Evolutionary conservation across 495 filamentous ascomycete species (phyloP), one percentile per base, ranked within the genome.

Genomic region (Amorphotheca resinae): DNA sequence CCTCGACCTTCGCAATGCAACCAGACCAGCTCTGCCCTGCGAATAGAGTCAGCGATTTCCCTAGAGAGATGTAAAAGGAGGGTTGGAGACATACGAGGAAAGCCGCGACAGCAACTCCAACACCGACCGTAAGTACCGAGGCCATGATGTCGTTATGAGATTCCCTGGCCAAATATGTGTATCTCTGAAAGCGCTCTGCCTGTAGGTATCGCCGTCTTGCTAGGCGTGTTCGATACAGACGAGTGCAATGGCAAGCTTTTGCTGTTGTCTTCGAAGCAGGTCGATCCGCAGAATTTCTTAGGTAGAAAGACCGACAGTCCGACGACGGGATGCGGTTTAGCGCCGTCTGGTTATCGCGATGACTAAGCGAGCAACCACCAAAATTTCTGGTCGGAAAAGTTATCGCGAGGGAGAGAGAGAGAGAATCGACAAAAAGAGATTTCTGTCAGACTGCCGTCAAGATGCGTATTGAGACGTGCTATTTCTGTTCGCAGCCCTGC

Each of bases 11-110:
- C 87, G 81, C 55, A 86, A 73, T 41, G 93, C 91, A 38, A 95
- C 80, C 9, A 93, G 69, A 40, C 89, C 91, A 49, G 93, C 87
- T 50, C 91, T 81, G 53, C 89, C 89, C 87, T 94, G 53, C 18
- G 31, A 26, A 38, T 34, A 7, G 20, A 40, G 33, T 46, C 43
- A 40, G 30, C 37, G 9, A 33, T 47, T 41, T 22, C 30, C 28
- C 12, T 7, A 18, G 20, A 30, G n/a, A 31, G 22, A 1, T 22
- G 11, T 2, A 28, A 18, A 12, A 38, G 14, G 14, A 18, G 20
- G n/a, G 9, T 16, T 23, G 25, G 15, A 42, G 41, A 45, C 76
- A 58, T 68, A 87, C 82, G 50, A 88, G 61, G 56, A 89, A 89
- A 30, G 83, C 84, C 5, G 82, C 79, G 43, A 76, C 72, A 18